Percentiles rank a stretch among this genome's conserved stretches.
phyloP scores from a whole-genome alignment of 441 rosid species.

The Populus trichocarpa region DNA sequence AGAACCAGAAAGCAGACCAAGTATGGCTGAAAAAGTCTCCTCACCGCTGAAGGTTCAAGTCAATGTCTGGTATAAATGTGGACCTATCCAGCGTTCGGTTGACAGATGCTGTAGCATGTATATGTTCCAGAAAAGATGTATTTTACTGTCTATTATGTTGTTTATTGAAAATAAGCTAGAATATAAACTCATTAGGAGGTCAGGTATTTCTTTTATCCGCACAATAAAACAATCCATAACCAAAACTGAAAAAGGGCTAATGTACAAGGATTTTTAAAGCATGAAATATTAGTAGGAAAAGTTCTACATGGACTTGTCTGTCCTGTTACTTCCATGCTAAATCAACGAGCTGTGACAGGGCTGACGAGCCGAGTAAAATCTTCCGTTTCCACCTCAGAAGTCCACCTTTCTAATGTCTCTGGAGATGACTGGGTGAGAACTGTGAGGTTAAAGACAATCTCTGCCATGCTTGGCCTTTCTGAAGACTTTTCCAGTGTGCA shows the following conservation, averaged over 20 bases:
- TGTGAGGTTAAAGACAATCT: slow-evolving; percentile 56
- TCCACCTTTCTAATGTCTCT: slow-evolving; percentile 34
- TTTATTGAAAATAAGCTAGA: neutral
- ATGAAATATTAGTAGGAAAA: neutral
- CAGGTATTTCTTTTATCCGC: neutral
- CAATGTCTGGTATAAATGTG: neutral
- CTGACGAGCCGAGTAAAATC: slow-evolving; percentile 30
- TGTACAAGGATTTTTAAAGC: neutral
- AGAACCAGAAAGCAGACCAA: slow-evolving; percentile 34
- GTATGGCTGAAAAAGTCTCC: slow-evolving; percentile 40
- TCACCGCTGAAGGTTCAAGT: slow-evolving; percentile 30
- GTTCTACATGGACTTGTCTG: neutral
- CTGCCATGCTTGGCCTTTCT: slow-evolving; percentile 61
- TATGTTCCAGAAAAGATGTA: neutral
- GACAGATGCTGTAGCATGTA: neutral
- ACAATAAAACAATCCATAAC: neutral
- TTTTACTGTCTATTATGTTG: neutral
- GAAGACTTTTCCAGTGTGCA: slow-evolving; percentile 45
- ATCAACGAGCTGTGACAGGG: slow-evolving; percentile 45
- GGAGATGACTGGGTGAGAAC: slow-evolving; percentile 40
- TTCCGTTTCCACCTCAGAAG: slow-evolving; percentile 39
- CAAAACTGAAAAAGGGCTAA: neutral
- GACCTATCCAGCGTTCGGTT: neutral
- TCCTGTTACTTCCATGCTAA: neutral
- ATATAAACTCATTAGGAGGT: neutral